Percentiles rank a stretch among this genome's conserved stretches.
These are phyloP conservation scores for Torulaspora pretoriensis DNA, from an alignment of 1,139 yeast species.

Conservation along the genomic window DNA sequence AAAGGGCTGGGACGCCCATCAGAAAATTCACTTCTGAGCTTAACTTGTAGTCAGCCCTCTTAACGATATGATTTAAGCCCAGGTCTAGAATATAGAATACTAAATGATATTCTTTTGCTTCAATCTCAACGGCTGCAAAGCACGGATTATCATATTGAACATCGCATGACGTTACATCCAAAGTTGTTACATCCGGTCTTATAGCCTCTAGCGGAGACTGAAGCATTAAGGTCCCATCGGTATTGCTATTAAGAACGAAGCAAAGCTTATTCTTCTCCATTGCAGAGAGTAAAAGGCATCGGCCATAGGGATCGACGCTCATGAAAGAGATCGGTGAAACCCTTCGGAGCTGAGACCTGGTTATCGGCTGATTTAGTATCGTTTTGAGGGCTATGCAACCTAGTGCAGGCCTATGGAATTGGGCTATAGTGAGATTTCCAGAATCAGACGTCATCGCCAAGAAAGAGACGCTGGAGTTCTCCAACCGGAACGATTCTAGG, in stretches of 20 bases:
- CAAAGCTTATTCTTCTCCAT: conserved; percentile 69
- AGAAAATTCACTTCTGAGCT: conserved; percentile 42
- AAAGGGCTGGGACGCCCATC: conserved; percentile 29
- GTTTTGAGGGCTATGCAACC: conserved; percentile 42
- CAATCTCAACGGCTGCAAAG: conserved; percentile 78
- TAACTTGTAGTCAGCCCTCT: conserved; percentile 44
- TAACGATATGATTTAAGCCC: conserved; percentile 73
- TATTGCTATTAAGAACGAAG: conserved; percentile 43
- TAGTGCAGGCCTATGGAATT: conserved; percentile 34
- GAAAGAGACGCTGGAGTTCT: conserved; percentile 53
- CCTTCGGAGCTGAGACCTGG: conserved; percentile 72
- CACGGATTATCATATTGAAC: conserved; percentile 77
- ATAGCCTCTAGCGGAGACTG: conserved; percentile 75
- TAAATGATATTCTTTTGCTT: conserved; percentile 40
- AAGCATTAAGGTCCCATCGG: conserved; percentile 44
- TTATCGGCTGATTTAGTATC: conserved; percentile 60
- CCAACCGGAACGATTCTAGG: conserved; percentile 48
- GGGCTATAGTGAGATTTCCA: conserved; percentile 62
- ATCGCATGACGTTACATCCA: conserved; percentile 58
- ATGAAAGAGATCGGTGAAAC: conserved; percentile 72
- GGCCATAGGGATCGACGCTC: conserved; percentile 66
- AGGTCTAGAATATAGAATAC: conserved; percentile 78
- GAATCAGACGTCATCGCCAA: conserved; percentile 77
- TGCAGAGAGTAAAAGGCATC: conserved; percentile 70
- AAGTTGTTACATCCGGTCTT: conserved; percentile 50